Conservation (phyloP, 2,329 filamentous ascomycete genomes). For the Calycina herbarum region DNA sequence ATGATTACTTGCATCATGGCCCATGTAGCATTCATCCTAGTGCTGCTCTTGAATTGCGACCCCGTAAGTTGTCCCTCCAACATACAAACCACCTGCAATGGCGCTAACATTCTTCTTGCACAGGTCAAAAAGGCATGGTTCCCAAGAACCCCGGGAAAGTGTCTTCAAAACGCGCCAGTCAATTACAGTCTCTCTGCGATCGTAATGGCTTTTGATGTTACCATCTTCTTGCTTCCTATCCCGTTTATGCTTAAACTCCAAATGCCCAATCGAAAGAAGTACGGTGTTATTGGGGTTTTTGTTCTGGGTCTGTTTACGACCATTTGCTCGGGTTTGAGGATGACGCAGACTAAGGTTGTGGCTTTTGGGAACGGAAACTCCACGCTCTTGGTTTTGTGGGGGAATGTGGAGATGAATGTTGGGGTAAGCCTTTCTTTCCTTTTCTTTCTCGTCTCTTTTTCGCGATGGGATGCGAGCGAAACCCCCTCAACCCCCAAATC, state of each 20-base stretch:
- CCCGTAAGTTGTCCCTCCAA: not conserved
- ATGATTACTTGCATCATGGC: not conserved
- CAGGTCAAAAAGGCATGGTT: constrained; percentile 37
- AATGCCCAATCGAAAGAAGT: constrained; percentile 21
- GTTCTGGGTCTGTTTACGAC: constrained; percentile 20
- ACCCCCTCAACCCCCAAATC: too few relatives aligned
- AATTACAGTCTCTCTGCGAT: constrained; percentile 34
- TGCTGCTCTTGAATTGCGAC: not conserved
- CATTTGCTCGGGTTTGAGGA: constrained; percentile 13
- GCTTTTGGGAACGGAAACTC: constrained; percentile 41
- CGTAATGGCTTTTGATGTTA: constrained; percentile 12
- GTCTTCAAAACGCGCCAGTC: constrained; percentile 38
- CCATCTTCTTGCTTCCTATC: constrained; percentile 23
- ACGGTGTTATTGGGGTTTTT: constrained; percentile 22
- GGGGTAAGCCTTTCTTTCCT: constrained; percentile 43
- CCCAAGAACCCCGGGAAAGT: constrained; percentile 33
- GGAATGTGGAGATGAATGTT: constrained; percentile 57
- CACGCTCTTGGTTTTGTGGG: constrained; percentile 57
- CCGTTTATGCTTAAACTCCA: constrained; percentile 19
- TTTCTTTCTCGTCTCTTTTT: not conserved
- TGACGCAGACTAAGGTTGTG: constrained; percentile 22
- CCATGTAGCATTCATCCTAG: not conserved
- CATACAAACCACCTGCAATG: not conserved
- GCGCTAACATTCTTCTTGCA: not conserved
- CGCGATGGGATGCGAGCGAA: too few relatives aligned